Conservation (phyloP, 2,329 filamentous ascomycete genomes). For the Fusarium denticulatum region DNA sequence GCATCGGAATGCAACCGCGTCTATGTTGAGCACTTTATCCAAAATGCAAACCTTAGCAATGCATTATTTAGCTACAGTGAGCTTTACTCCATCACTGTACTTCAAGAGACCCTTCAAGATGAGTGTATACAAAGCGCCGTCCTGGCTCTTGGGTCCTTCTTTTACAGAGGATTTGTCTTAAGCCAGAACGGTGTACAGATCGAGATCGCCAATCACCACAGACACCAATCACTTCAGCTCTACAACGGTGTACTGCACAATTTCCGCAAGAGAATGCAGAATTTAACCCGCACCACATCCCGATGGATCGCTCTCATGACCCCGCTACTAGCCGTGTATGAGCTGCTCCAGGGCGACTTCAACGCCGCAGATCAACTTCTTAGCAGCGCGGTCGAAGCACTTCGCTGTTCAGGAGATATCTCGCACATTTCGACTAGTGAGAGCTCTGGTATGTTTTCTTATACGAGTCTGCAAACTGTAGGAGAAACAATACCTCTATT, state of each 20-base stretch:
- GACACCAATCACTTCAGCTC: neutral
- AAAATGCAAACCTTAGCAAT: neutral
- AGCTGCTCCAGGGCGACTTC: neutral
- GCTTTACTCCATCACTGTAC: neutral
- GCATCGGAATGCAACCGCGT: no score
- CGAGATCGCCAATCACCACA: neutral
- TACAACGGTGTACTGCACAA: neutral
- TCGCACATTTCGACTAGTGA: neutral
- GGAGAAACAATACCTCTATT: neutral
- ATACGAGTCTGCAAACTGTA: neutral
- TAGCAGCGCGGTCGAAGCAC: neutral
- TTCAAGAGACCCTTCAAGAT: neutral
- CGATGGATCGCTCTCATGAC: neutral
- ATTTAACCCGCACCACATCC: fast-evolving
- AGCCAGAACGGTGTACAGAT: neutral
- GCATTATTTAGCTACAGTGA: neutral
- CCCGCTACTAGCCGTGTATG: neutral
- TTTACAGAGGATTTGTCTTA: neutral
- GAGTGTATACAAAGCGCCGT: neutral
- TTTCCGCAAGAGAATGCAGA: neutral
- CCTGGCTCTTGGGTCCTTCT: neutral
- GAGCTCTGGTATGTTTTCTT: neutral
- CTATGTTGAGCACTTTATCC: neutral
- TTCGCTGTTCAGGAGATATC: neutral
- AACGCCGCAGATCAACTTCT: neutral